Percentiles rank a stretch among this genome's conserved stretches.
These are phyloP conservation scores for Phytophthora brassicae DNA, from an alignment of 352 stramenopile species.

Conservation along the genomic window DNA sequence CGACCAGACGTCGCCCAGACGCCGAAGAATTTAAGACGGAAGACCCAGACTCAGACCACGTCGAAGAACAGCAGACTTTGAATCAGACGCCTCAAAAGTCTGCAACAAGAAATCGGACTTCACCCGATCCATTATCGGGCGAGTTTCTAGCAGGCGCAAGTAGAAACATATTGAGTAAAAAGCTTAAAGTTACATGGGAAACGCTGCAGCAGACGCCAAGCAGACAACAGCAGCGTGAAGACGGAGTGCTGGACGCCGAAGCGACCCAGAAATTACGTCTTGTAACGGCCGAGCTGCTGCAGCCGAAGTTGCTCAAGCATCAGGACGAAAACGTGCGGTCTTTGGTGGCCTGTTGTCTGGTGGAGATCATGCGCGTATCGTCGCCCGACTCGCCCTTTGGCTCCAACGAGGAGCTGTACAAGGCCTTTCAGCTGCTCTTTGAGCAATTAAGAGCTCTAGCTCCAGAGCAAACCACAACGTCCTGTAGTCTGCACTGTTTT, in stretches of 20 bases:
- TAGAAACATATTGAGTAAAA: slow-evolving; percentile 34
- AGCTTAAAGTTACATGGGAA: slow-evolving; percentile 57
- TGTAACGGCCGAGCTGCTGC: slow-evolving; percentile 59
- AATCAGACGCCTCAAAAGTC: slow-evolving; percentile 13
- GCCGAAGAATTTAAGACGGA: slow-evolving; percentile 25
- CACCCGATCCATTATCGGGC: slow-evolving; percentile 21
- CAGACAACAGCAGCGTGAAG: slow-evolving; percentile 46
- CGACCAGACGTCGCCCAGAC: background rate
- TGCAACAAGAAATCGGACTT: background rate
- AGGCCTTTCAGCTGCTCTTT: slow-evolving; percentile 67
- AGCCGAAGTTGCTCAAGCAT: slow-evolving; percentile 50
- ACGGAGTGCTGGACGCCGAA: slow-evolving; percentile 22
- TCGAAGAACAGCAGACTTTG: slow-evolving; percentile 5
- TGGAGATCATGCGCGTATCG: slow-evolving; percentile 69
- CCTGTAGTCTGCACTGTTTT: slow-evolving; percentile 41
- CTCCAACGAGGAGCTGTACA: slow-evolving; percentile 67
- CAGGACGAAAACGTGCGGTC: slow-evolving; percentile 55
- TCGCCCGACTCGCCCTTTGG: slow-evolving; percentile 67
- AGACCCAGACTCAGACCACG: slow-evolving; percentile 20
- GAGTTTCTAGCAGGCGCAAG: slow-evolving; percentile 17
- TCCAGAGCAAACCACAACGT: slow-evolving; percentile 29
- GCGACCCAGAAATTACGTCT: slow-evolving; percentile 39
- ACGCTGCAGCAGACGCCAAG: slow-evolving; percentile 44
- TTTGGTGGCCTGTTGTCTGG: slow-evolving; percentile 69
- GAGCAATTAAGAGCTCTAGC: slow-evolving; percentile 52